Conservation (phyloP, 2,329 filamentous ascomycete species). For the Ambrosiella cleistominuta region DNA sequence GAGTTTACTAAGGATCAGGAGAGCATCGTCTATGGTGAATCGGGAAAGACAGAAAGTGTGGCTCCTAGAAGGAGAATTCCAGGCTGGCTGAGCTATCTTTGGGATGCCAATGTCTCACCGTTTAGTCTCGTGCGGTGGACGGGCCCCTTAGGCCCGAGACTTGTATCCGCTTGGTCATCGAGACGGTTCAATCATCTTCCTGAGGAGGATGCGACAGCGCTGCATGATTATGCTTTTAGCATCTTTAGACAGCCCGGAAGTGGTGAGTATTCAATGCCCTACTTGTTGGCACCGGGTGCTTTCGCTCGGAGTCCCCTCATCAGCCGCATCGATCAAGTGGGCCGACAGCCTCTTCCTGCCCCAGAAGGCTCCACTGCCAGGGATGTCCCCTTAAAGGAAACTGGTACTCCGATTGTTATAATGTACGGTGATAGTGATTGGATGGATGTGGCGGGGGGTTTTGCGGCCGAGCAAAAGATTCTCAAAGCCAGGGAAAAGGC, state of each 20-base stretch:
- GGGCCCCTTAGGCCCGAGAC: constrained; percentile 74
- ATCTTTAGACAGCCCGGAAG: constrained; percentile 85
- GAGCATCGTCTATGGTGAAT: constrained; percentile 24
- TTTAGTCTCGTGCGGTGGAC: constrained; percentile 80
- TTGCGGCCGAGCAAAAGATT: constrained; percentile 62
- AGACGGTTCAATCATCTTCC: constrained; percentile 84
- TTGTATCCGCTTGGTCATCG: constrained; percentile 89
- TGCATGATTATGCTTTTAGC: constrained; percentile 88
- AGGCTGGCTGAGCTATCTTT: constrained; percentile 79
- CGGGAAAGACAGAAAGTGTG: constrained; percentile 16
- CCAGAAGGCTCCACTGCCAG: constrained; percentile 17
- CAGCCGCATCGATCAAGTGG: constrained; percentile 68
- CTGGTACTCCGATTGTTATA: constrained; percentile 66
- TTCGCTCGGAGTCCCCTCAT: constrained; percentile 81
- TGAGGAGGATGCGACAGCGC: constrained; percentile 55
- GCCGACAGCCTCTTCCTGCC: constrained; percentile 41
- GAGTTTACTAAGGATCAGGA: constrained; percentile 66
- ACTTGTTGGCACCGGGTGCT: constrained; percentile 83
- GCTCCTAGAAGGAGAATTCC: constrained; percentile 43
- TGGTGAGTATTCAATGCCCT: constrained; percentile 83
- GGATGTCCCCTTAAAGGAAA: constrained; percentile 26
- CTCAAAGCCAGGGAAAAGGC: constrained; percentile 45
- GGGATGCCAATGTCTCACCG: constrained; percentile 92
- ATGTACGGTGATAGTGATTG: constrained; percentile 98
- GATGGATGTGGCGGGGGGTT: constrained; percentile 89